phyloP scores from a whole-genome alignment of 768 basidiomycete genomes.

The Obba rivulosa region DNA sequence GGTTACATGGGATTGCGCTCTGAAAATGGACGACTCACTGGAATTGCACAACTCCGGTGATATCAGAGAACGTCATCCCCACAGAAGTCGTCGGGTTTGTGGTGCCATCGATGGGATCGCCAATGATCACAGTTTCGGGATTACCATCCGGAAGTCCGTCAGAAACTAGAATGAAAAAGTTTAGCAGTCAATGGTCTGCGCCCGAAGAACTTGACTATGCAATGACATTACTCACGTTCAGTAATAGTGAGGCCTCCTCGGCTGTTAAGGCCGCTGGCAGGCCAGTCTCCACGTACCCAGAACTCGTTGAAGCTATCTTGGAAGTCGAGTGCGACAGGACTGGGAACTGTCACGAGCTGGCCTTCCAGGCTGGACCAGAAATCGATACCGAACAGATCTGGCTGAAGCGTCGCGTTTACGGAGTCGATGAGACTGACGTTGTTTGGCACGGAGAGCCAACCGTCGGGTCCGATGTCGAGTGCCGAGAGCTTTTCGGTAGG shows the following conservation, averaged over 20 bases:
- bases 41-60: conserved; percentile 50
- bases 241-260: conserved; percentile 53
- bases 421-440: conserved; percentile 42
- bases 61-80: conserved; percentile 42
- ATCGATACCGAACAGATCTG: conserved; percentile 47
- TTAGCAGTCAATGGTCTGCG: neutral
- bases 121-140: conserved; percentile 52
- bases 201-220: neutral
- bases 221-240: conserved; percentile 31
- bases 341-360: conserved; percentile 47
- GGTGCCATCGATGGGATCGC: conserved; percentile 47
- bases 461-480: conserved; percentile 48
- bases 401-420: conserved; percentile 42
- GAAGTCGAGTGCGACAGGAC: conserved; percentile 43
- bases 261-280: conserved; percentile 45
- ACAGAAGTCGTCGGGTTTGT: conserved; percentile 47
- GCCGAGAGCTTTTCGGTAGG: conserved; percentile 45
- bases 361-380: conserved; percentile 62
- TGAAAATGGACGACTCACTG: too few species aligned
- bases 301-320: conserved; percentile 49
- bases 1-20: too few species aligned
- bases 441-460: conserved; percentile 51
- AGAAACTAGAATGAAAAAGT: conserved; percentile 31
- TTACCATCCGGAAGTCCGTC: conserved; percentile 51
- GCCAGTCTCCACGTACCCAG: conserved; percentile 55